phyloP scores from a whole-genome alignment of 331 rosid species.

The Telfairia occidentalis region DNA sequence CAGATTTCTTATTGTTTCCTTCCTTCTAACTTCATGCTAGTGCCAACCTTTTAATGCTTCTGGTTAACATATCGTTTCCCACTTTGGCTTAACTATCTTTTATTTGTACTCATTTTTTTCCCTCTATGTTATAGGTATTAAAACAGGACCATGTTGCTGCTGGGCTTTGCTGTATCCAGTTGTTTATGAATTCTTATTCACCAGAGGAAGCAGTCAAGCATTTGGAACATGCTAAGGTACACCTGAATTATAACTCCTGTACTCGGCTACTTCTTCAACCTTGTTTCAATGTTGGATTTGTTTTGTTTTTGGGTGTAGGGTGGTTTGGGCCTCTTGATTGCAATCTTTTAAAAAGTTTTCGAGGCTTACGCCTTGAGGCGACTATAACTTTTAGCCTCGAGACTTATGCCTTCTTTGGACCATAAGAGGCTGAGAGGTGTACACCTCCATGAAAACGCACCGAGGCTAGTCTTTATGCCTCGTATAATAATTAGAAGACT shows the following conservation, averaged over 20 bases:
- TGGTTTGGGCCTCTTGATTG: background rate
- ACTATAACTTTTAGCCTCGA: no score
- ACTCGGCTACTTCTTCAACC: background rate
- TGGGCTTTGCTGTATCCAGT: slow-evolving; percentile 95
- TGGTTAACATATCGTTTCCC: background rate
- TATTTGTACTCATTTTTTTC: background rate
- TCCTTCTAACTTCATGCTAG: background rate
- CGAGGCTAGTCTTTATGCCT: no score
- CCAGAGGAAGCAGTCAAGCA: slow-evolving; percentile 92
- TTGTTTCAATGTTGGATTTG: background rate
- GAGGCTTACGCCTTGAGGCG: no score
- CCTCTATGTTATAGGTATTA: slow-evolving; percentile 48
- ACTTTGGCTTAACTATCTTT: background rate
- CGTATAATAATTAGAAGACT: no score
- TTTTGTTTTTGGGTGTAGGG: background rate
- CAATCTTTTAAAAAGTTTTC: no score
- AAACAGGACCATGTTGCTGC: slow-evolving; percentile 91
- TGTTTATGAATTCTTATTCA: slow-evolving; percentile 72
- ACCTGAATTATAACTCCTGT: slow-evolving; percentile 13
- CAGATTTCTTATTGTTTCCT: background rate
- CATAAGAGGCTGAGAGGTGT: no score
- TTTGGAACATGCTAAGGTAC: slow-evolving; percentile 94
- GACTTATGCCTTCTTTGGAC: no score
- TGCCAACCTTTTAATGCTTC: background rate
- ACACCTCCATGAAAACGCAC: no score